Evolutionary conservation across 345 rosid genomes (phyloP).

Genomic region (Sisymbrium altissimum): DNA sequence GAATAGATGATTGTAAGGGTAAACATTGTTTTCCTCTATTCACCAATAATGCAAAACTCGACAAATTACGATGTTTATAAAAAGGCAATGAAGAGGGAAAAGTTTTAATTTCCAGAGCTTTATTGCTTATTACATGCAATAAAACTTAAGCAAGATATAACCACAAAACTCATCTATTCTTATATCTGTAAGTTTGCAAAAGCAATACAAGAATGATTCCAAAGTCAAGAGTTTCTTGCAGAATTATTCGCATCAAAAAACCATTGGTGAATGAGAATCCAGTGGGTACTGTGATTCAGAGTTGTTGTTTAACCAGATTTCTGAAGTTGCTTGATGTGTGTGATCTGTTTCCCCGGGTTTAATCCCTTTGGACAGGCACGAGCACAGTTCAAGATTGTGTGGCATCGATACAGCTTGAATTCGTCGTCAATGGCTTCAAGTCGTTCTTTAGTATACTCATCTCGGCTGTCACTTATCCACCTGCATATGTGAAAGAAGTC

Average conservation of each 20-base stretch:
- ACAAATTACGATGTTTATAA: not conserved
- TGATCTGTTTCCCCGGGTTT: constrained; percentile 92
- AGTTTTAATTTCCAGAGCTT: not conserved
- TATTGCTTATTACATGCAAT: not conserved
- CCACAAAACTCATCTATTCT: not conserved
- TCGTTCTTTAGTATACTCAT: constrained; percentile 83
- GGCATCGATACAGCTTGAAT: constrained; percentile 94
- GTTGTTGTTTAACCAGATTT: constrained; percentile 1
- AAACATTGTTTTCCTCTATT: not conserved
- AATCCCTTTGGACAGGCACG: constrained; percentile 97
- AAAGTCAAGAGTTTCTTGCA: constrained; percentile 5
- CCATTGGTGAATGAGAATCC: not conserved
- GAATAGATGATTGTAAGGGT: not conserved
- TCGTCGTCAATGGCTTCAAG: constrained; percentile 84
- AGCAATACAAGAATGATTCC: constrained; percentile 18
- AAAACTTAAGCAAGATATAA: not conserved
- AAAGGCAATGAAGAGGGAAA: not conserved
- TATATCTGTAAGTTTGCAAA: not conserved
- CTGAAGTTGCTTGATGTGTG: constrained; percentile 62
- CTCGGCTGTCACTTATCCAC: constrained; percentile 98
- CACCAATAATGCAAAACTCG: not conserved
- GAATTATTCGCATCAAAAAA: constrained; percentile 7
- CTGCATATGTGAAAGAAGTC: constrained; percentile 31
- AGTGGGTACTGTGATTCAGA: not conserved
- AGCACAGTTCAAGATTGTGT: constrained; percentile 93